Base-by-base conservation (phyloP, 164 flowering plant genomes). In the Macadamia tetraphylla region DNA sequence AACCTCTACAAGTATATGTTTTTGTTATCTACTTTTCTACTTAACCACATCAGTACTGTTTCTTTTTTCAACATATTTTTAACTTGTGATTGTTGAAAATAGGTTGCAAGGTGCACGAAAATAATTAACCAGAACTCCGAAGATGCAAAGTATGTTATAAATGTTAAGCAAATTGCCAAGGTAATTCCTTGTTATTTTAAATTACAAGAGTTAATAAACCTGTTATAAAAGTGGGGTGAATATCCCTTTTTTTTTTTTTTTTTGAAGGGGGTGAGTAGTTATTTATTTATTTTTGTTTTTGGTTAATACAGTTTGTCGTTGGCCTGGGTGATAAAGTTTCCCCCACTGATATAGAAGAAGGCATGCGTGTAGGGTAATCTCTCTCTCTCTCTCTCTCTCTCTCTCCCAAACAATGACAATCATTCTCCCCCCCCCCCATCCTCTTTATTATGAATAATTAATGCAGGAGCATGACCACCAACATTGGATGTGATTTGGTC, bases 101-200 rank as follows among this genome's bases (percentile, higher is more conserved):
- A 95, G 99, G 97, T 95, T 55, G 97, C 99, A 48, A 89, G 98
- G 76, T 92, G 99, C 81, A 95, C 99, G 7, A 95, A 89, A 81
- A 95, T 92, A n/a, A 92, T 92, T 56, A 95, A 76, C 77, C 97
- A 85, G 9, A 92, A 95, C 66, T 77, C 99, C 65, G 99, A 95
- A 23, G 99, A 91, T 74, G 94, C 99, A 6, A 91, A 95, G 72
- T 92, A 95, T 81, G 96, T 92, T 14, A 95, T 95, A n/a, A 92
- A 92, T 75, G 99, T 95, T 6, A 95, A 92, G 80, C 99, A 92
- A 79, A 95, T 95, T 72, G 99, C 97, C 14, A 95, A 92, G 97
- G 98, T 94, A 76, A 2, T 49, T 48, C 43, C 8, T 35, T 9
- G n/a, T 48, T 48, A 29, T 68, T 63, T 67, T 55, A 10, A 42